Percentiles rank a stretch among this genome's conserved stretches.
These are phyloP conservation scores for Saccharomyces hybrid DNA, from an alignment of 1,139 yeast genomes.

Conservation along the genomic window DNA sequence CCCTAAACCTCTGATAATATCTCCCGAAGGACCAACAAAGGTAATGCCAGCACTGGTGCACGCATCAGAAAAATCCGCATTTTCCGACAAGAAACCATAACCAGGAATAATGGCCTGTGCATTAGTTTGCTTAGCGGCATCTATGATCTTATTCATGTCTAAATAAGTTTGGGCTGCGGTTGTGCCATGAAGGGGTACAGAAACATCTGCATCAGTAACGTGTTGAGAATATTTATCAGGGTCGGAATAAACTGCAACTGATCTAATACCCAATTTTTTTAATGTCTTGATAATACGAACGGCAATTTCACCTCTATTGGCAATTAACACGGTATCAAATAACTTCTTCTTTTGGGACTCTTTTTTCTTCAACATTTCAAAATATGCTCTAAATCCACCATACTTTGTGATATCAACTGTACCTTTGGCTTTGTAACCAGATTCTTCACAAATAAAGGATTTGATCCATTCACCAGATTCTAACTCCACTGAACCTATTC, in stretches of 20 bases:
- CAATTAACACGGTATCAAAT: conserved; percentile 78
- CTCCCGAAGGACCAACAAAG: conserved; percentile 93
- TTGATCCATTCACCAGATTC: conserved; percentile 76
- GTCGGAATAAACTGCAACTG: conserved; percentile 87
- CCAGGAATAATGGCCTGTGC: conserved; percentile 96
- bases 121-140: conserved; percentile 73
- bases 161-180: conserved; percentile 90
- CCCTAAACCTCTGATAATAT: conserved; percentile 83
- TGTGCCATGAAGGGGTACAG: conserved; percentile 69
- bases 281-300: conserved; percentile 86
- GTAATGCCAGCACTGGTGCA: conserved; percentile 76
- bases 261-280: conserved; percentile 64
- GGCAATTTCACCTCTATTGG: conserved; percentile 97
- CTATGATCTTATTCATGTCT: conserved; percentile 71
- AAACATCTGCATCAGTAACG: conserved; percentile 71
- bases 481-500: conserved; percentile 85
- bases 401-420: conserved; percentile 69
- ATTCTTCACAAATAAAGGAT: conserved; percentile 89
- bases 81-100: conserved; percentile 92
- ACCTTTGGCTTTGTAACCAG: conserved; percentile 65
- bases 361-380: conserved; percentile 33
- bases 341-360: conserved; percentile 39
- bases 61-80: conserved; percentile 90
- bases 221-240: conserved; percentile 86
- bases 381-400: conserved; percentile 84